These are phyloP conservation scores for Rhytidhysteron rufulum DNA, from an alignment of 2,329 filamentous ascomycete genomes.

Conservation along the genomic window DNA sequence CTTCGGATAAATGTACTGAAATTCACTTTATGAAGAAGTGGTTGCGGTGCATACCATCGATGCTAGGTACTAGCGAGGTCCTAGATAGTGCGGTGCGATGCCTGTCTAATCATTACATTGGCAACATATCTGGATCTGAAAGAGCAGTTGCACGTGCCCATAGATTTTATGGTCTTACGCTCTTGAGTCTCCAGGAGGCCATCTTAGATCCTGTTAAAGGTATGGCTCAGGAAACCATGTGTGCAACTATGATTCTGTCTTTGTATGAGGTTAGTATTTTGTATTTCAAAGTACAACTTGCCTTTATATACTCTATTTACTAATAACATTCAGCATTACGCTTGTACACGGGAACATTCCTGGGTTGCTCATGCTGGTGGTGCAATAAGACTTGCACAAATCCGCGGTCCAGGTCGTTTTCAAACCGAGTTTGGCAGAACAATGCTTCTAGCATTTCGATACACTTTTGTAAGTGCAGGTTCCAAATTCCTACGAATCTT, in stretches of 20 bases:
- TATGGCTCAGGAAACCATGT: not conserved
- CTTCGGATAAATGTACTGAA: not conserved
- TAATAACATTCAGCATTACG: not conserved
- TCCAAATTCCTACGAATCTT: not conserved
- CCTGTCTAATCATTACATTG: not conserved
- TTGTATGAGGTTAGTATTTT: conserved; percentile 1
- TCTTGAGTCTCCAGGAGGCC: not conserved
- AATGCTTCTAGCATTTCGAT: conserved; percentile 1
- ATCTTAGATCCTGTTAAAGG: conserved; percentile 1
- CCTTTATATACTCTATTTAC: not conserved
- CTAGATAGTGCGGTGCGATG: conserved; percentile 1
- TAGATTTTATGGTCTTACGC: not conserved
- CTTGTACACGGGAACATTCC: conserved; percentile 2
- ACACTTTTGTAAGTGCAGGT: not conserved
- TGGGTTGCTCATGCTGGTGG: conserved; percentile 2
- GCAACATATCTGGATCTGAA: not conserved
- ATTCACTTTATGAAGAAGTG: not conserved
- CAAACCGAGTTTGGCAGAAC: not conserved
- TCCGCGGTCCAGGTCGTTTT: not conserved
- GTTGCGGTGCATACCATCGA: not conserved
- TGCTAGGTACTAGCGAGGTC: not conserved
- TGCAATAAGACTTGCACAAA: not conserved
- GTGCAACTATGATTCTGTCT: not conserved
- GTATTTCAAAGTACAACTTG: not conserved
- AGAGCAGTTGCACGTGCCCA: not conserved